phyloP scores from a whole-genome alignment of 345 rosid genomes.

The Noccaea caerulescens region DNA sequence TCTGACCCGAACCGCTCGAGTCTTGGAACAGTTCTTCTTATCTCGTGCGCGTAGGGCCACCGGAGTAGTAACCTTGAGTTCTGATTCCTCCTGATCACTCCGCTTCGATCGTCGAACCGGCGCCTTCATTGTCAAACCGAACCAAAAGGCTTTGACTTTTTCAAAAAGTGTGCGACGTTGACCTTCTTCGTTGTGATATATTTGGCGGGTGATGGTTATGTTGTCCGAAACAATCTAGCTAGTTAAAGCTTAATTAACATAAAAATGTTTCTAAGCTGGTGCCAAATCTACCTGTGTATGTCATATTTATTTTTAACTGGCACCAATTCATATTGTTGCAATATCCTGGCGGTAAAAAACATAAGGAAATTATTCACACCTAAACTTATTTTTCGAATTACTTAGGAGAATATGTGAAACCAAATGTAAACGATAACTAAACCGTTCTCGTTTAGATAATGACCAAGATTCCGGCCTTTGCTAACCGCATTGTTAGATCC shows the following conservation, averaged over 20 bases:
- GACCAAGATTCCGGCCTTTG: too few species aligned
- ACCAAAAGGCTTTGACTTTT: slow-evolving; percentile 20
- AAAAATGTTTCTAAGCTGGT: neutral
- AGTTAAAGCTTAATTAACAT: neutral
- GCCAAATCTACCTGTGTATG: neutral
- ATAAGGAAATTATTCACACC: neutral
- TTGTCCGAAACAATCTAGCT: slow-evolving; percentile 8
- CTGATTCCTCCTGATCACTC: slow-evolving; percentile 38
- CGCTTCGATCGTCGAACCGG: slow-evolving; percentile 48
- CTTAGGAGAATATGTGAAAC: too few species aligned
- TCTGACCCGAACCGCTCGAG: slow-evolving; percentile 43
- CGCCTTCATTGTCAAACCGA: slow-evolving; percentile 31
- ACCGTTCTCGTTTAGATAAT: too few species aligned
- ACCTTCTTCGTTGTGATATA: slow-evolving; percentile 1
- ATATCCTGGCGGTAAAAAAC: too few species aligned
- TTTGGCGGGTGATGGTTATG: slow-evolving; percentile 40
- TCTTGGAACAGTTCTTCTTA: slow-evolving; percentile 19
- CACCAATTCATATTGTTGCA: neutral
- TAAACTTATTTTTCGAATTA: neutral
- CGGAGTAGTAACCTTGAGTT: slow-evolving; percentile 9
- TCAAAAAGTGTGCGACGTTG: slow-evolving; percentile 12
- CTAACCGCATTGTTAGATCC: too few species aligned
- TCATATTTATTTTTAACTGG: neutral
- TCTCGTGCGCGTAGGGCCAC: slow-evolving; percentile 25
- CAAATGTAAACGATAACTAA: too few species aligned